Base-by-base conservation (phyloP, 768 basidiomycete species). In the Amanita molliuscula region DNA sequence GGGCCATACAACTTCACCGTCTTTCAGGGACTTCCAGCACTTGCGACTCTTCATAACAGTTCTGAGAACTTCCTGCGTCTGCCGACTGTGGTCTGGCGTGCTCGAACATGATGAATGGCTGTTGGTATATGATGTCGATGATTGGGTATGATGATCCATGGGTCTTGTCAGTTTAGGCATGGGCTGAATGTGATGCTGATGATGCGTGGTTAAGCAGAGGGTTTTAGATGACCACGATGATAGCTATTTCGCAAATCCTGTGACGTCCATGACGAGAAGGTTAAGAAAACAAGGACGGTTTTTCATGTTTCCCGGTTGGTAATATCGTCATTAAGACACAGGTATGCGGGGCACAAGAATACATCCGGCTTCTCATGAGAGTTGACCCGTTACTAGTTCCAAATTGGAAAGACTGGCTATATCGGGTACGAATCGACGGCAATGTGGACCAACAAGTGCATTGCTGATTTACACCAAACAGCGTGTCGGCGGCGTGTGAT, bases 1-100 rank as follows among this genome's bases (percentile, higher is more conserved):
- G 47, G 86, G 86, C 86, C 86, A 88, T 18, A 88, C 84, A 8
- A 82, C 74, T 61, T 88, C 84, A 26, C 79, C 77, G 40, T 82
- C 84, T 60, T 77, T 76, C 23, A 82, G 64, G 0, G 81, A 84
- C 61, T 86, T 84, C 82, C 83, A 88, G 59, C 76, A 81, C 64
- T 85, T 86, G 55, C 85, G 76, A 37, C 76, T 76, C 53, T 73
- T 77, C 54, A 84, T 75, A 53, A 87, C 79, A 43, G 77, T 76
- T 59, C 79, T 72, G 62, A 84, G 76, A 54, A 82, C 81, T 51
- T 82, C 80, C 44, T 72, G 49, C 29, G 49, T 50, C 18, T 34
- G 28, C 28, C 9, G 33, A 21, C 20, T 34, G 16, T 23, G 33
- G 26, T 65, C 59, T 52, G 62, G 60, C 16, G 56, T 52, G 44